Evolutionary conservation across 2,329 filamentous ascomycete genomes (phyloP).

Genomic region (Ceratocystiopsis sp.): DNA sequence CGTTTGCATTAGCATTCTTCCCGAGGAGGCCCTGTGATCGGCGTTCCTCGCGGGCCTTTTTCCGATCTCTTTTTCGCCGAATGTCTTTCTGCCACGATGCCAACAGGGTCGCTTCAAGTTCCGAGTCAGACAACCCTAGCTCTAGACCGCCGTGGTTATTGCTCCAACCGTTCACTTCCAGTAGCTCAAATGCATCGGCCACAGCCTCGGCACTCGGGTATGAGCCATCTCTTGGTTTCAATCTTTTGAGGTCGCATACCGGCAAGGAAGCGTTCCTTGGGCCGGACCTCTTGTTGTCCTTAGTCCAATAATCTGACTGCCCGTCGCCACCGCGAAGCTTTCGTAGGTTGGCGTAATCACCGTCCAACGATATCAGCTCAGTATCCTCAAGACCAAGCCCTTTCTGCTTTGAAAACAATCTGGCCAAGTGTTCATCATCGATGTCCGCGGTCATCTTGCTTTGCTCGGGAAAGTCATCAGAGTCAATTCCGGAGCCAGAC

Average conservation of each 20-base stretch:
- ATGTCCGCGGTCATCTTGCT: conserved; percentile 29
- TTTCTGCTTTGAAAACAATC: conserved; percentile 42
- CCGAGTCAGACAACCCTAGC: conserved; percentile 42
- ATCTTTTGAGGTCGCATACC: neutral
- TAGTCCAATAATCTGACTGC: too few species aligned
- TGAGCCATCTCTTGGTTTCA: conserved; percentile 11
- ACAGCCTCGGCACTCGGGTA: conserved; percentile 24
- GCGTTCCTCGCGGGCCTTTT: conserved; percentile 51
- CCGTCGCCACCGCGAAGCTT: too few species aligned
- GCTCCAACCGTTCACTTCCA: conserved; percentile 76
- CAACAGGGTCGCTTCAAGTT: conserved; percentile 43
- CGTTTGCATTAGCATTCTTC: conserved; percentile 34
- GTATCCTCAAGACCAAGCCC: conserved; percentile 44
- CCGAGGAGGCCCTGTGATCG: conserved; percentile 50
- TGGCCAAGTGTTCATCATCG: conserved; percentile 45
- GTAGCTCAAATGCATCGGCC: conserved; percentile 41
- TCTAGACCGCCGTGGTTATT: conserved; percentile 24
- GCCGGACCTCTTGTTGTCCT: too few species aligned
- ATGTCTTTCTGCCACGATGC: conserved; percentile 50
- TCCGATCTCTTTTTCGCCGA: conserved; percentile 52
- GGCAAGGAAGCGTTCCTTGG: too few species aligned
- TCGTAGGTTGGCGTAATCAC: conserved; percentile 7
- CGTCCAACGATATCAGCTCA: conserved; percentile 40
- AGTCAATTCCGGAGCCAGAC: conserved; percentile 15
- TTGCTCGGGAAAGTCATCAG: neutral